These are phyloP conservation scores for Ceratobasidium sp. DNA, from an alignment of 1,284 basidiomycete species.

Conservation along the genomic window DNA sequence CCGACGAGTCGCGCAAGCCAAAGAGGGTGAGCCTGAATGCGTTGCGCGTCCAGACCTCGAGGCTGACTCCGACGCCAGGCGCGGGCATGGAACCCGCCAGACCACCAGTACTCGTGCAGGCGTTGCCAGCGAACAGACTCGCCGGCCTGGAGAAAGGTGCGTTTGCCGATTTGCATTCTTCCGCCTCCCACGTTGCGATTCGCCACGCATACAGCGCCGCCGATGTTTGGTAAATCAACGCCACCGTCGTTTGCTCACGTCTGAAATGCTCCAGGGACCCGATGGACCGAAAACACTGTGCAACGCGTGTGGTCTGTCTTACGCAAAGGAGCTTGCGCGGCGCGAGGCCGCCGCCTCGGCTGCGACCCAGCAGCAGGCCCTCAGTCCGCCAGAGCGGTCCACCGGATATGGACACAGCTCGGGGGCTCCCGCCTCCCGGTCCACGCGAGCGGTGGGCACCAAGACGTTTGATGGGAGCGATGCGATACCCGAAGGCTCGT, in stretches of 20 bases:
- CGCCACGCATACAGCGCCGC: conserved; percentile 28
- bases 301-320: conserved; percentile 41
- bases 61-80: conserved; percentile 23
- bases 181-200: background rate
- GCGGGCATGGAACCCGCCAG: conserved; percentile 41
- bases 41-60: background rate
- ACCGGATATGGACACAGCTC: conserved; percentile 22
- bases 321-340: conserved; percentile 37
- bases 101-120: conserved; percentile 43
- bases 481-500: conserved; percentile 15
- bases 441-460: conserved; percentile 9
- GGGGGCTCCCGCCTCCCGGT: conserved; percentile 14
- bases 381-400: conserved; percentile 14
- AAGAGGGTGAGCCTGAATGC: conserved; percentile 25
- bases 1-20: conserved; percentile 17
- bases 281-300: conserved; percentile 41
- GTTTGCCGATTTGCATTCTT: conserved; percentile 10
- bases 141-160: conserved; percentile 42
- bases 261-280: conserved; percentile 27
- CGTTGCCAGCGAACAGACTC: conserved; percentile 41
- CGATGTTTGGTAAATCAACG: background rate
- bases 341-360: conserved; percentile 27
- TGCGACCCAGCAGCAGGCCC: background rate
- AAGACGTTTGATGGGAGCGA: conserved; percentile 38
- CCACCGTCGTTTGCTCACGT: conserved; percentile 1